phyloP scores from a whole-genome alignment of 768 basidiomycete genomes.

The Rhodotorula kratochvilovae region DNA sequence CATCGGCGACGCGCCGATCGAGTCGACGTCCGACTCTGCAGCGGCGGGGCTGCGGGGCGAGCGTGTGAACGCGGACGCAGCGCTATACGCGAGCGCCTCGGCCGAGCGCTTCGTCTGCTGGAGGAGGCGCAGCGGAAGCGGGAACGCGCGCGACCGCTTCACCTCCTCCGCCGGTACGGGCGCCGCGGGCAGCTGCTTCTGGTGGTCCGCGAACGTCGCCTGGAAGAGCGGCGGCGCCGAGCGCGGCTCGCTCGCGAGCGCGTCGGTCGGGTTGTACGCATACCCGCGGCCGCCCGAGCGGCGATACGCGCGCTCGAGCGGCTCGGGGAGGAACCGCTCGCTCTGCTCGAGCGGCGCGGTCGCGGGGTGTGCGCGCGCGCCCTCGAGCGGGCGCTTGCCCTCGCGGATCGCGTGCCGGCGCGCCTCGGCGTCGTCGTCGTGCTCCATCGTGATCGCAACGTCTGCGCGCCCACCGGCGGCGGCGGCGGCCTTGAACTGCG shows the following conservation, averaged over 20 bases:
- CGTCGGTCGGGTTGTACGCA: conserved; percentile 24
- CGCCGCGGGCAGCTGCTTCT: background rate
- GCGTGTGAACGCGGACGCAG: background rate
- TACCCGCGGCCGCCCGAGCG: background rate
- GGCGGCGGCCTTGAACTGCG: conserved; percentile 31
- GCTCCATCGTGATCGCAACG: conserved; percentile 17
- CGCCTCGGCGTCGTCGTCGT: background rate
- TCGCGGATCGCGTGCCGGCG: conserved; percentile 3
- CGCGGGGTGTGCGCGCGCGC: conserved; percentile 2
- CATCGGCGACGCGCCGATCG: conserved; percentile 22
- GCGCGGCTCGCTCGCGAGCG: conserved; percentile 3
- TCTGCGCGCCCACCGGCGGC: background rate
- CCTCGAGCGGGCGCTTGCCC: conserved; percentile 29
- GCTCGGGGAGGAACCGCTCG: background rate
- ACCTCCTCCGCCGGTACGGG: background rate
- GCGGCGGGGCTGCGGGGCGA: too few relatives aligned
- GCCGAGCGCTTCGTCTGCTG: conserved; percentile 9
- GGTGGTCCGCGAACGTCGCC: conserved; percentile 14
- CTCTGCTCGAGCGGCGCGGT: background rate
- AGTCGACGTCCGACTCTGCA: conserved; percentile 25
- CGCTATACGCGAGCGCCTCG: conserved; percentile 1
- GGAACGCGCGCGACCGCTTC: conserved; percentile 12
- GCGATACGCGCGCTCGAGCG: background rate
- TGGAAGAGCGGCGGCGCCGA: conserved; percentile 13
- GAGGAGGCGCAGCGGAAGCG: conserved; percentile 26